Evolutionary conservation across 176 grass and related monocot species (phyloP).

Genomic region (Avena insularis): DNA sequence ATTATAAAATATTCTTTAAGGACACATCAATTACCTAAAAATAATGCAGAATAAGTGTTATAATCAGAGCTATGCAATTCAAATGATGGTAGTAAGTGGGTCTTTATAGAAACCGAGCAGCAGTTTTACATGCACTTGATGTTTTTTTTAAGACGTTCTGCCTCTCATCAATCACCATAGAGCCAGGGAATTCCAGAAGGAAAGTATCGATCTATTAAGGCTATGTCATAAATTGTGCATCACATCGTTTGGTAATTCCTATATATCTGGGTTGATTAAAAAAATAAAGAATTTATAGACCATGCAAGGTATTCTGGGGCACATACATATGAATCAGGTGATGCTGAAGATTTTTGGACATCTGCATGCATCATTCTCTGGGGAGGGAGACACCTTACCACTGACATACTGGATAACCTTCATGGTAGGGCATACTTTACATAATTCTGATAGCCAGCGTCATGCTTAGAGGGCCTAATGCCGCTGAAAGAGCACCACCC

Average conservation of each 20-base stretch:
- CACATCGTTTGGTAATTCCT: too few relatives aligned
- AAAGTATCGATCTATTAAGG: too few relatives aligned
- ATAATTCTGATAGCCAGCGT: slow-evolving; percentile 82
- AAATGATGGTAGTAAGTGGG: too few relatives aligned
- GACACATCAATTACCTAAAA: slow-evolving; percentile 74
- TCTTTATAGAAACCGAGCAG: too few relatives aligned
- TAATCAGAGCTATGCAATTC: neutral
- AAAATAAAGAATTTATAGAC: too few relatives aligned
- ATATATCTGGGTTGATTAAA: too few relatives aligned
- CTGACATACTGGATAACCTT: slow-evolving; percentile 74
- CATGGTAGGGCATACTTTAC: slow-evolving; percentile 69
- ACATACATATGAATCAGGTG: slow-evolving; percentile 52
- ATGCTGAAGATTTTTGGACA: slow-evolving; percentile 41
- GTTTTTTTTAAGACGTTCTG: too few relatives aligned
- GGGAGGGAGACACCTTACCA: slow-evolving; percentile 60
- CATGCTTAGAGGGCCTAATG: slow-evolving; percentile 84
- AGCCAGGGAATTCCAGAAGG: too few relatives aligned
- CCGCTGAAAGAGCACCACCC: slow-evolving; percentile 59
- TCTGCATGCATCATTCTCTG: slow-evolving; percentile 57
- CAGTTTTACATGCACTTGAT: too few relatives aligned
- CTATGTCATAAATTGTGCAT: too few relatives aligned
- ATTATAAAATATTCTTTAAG: slow-evolving; percentile 80
- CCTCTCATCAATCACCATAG: too few relatives aligned
- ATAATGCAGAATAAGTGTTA: slow-evolving; percentile 25
- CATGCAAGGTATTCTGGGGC: neutral